Evolutionary conservation across 1,139 yeast genomes (phyloP), one percentile per base, ranked within the genome.

Genomic region (Magnusiomyces paraingens): DNA sequence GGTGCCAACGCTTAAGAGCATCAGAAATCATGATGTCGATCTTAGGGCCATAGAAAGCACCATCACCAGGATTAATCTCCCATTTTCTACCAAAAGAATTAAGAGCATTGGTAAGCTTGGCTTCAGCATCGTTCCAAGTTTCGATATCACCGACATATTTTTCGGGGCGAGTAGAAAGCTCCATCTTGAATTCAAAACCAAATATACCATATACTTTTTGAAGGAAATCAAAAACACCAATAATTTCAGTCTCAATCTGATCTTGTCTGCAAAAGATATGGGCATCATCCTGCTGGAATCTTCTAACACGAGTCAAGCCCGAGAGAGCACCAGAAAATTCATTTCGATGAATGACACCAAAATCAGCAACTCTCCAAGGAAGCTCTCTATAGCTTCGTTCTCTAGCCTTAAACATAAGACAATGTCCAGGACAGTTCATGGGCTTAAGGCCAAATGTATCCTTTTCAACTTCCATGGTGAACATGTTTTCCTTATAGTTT

Each of bases 281-380:
- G 47, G 96, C 97, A 73, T 93, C 99, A 72, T 93, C 99, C 74
- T 93, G 99, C 73, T 93, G 99, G 82, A 93, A 93, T 72, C 98
- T 80, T 72, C 99, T 85, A 46, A 93, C 98, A 71, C 99, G 82
- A 51, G 98, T 93, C 67, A 93, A 81, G 32, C 98, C 98, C 36
- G 86, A 75, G 51, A 84, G 73, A 20, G 90, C 97, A 67, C 98
- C 98, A 49, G 95, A 85, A 59, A 89, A 87, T 73, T 93, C 99
- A 69, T 93, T 93, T 75, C 99, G 81, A 74, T 93, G 98, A 64
- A 93, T 77, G 51, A 91, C 95, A 67, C 96, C 95, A 70, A 93
- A 90, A 71, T 93, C 99, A 61, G 96, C 94, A 71, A 87, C 90
- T 76, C 98, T 83, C 83, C 95, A 82, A 59, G 99, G 99, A 70